Evolutionary conservation across 352 stramenopile species (phyloP), one percentile per base, ranked within the genome.

Genomic region (Globisporangium cystogenes): DNA sequence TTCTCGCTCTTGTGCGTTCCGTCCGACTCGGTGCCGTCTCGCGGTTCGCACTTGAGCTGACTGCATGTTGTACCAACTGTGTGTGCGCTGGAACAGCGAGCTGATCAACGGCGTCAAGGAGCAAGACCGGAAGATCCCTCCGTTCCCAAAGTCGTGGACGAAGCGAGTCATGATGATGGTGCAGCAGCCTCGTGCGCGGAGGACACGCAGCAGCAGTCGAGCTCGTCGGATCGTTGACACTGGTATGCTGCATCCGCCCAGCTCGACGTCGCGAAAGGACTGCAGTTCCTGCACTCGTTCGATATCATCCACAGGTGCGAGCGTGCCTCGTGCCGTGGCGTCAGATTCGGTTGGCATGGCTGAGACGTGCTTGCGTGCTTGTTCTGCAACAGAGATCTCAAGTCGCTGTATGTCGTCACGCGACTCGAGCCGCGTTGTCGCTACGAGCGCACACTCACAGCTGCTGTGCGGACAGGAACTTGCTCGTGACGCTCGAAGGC

Each of bases 231-330:
- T n/a, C n/a, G n/a, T n/a, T n/a, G 21, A 15, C 23, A 4, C 41
- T 47, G 20, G 4, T 10, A 14, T 21, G 14, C 14, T 39, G 11
- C 4, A 51, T 6, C n/a, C n/a, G n/a, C n/a, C 5, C 16, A 89
- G 76, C 47, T 90, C 26, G 82, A 90, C 64, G 51, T 86, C 33
- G 77, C 82, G 42, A 70, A 76, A 45, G 82, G 77, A 29, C 53
- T 90, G 14, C 75, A 89, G 58, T 93, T 88, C 50, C 59, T 90
- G 16, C 82, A 90, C 40, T 90, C 79, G 29, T 90, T 93, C 63
- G 74, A 80, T 51, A 88, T 93, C 51, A 81, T 90, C 45, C 80
- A 90, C 57, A 69, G 77, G 79, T 90, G 47, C 53, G 55, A 51
- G 31, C 10, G 12, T 12, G 24, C 23, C 16, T 24, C 31, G 15